A percentile compares a stretch with the other conserved stretches of the same genome.
These are phyloP conservation scores for Phytophthora crassamura DNA, from an alignment of 352 stramenopile genomes.

Conservation along the genomic window DNA sequence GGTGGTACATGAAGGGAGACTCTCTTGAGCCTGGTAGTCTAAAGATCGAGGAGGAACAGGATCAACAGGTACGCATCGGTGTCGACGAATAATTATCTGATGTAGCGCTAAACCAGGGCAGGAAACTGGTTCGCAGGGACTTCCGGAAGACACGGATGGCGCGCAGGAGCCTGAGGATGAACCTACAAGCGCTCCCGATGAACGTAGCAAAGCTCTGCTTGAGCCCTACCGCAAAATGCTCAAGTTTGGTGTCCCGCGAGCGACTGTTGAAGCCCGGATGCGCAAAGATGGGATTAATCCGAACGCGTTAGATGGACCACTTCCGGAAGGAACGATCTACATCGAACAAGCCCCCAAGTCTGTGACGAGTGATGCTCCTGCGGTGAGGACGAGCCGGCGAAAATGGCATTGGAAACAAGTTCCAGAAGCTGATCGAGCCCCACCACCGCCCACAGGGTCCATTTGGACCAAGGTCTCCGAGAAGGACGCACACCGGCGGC, in stretches of 20 bases:
- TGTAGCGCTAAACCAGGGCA: not conserved
- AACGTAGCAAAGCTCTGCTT: conserved; percentile 10
- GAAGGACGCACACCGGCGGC: conserved; percentile 13
- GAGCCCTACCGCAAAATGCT: conserved; percentile 32
- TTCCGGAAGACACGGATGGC: not conserved
- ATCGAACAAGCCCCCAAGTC: not conserved
- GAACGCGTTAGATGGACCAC: conserved; percentile 10
- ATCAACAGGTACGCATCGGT: conserved; percentile 9
- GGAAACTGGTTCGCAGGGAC: not conserved
- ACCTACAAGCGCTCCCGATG: not conserved
- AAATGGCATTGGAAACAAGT: conserved; percentile 38
- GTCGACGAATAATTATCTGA: not conserved
- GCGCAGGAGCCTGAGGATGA: not conserved
- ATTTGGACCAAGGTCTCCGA: conserved; percentile 24
- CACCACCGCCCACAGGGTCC: conserved; percentile 17
- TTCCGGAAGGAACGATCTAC: conserved; percentile 1
- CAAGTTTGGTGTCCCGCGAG: conserved; percentile 34
- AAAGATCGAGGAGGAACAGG: conserved; percentile 5
- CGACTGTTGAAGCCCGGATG: conserved; percentile 33
- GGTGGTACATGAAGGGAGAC: conserved; percentile 23
- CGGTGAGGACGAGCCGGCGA: conserved; percentile 13
- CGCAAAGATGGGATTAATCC: conserved; percentile 31
- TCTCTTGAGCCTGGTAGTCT: conserved; percentile 23
- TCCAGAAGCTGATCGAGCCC: conserved; percentile 15
- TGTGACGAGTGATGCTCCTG: not conserved